Conservation (phyloP, 1,139 yeast genomes). For the Meyerozyma elateridarum region DNA sequence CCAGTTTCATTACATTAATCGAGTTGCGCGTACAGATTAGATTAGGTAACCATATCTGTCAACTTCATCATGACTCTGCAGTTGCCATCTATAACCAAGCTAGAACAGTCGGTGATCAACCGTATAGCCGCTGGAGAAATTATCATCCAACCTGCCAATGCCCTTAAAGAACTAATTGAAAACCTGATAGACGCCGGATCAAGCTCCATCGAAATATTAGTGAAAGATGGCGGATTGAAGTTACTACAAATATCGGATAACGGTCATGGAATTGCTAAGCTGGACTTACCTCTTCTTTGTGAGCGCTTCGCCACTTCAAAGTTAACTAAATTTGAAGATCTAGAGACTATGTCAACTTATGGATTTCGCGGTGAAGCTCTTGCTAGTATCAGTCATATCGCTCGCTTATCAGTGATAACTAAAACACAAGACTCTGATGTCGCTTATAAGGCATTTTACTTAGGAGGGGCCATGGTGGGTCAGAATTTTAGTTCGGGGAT, state of each 20-base stretch:
- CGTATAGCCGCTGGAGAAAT: slow-evolving; percentile 97
- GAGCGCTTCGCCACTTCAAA: slow-evolving; percentile 59
- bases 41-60: slow-evolving; percentile 6
- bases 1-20: too few relatives aligned
- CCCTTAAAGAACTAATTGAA: slow-evolving; percentile 52
- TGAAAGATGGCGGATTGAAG: slow-evolving; percentile 53
- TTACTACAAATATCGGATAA: slow-evolving; percentile 50
- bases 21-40: too few relatives aligned
- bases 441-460: slow-evolving; percentile 65
- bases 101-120: slow-evolving; percentile 71
- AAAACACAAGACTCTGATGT: slow-evolving; percentile 56
- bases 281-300: slow-evolving; percentile 46
- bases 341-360: slow-evolving; percentile 44
- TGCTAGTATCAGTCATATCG: slow-evolving; percentile 57
- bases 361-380: slow-evolving; percentile 64
- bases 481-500: slow-evolving; percentile 26
- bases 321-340: slow-evolving; percentile 44
- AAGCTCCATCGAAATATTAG: slow-evolving; percentile 44
- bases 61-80: background rate
- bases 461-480: slow-evolving; percentile 55
- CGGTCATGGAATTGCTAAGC: slow-evolving; percentile 45
- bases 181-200: slow-evolving; percentile 51
- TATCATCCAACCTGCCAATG: slow-evolving; percentile 86
- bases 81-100: slow-evolving; percentile 24
- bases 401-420: slow-evolving; percentile 71